These are phyloP conservation scores for Ormosia semicastrata DNA, from an alignment of 306 rosid species.

Conservation along the genomic window DNA sequence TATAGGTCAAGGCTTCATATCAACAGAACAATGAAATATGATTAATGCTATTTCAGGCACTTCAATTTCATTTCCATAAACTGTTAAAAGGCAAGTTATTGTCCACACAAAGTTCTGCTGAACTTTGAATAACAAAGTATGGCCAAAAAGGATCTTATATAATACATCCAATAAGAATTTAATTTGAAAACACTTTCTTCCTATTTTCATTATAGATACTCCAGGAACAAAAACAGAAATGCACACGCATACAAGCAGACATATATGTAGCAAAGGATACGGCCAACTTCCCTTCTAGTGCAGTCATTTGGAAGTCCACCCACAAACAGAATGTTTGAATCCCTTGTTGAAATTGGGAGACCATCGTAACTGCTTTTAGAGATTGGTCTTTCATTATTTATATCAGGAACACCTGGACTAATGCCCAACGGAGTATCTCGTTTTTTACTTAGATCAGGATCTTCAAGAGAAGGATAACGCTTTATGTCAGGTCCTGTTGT, in stretches of 20 bases:
- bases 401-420: conserved; percentile 37
- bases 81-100: conserved; percentile 1
- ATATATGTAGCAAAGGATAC: conserved; percentile 61
- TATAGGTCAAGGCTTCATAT: conserved; percentile 51
- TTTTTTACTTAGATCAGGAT: conserved; percentile 30
- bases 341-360: conserved; percentile 33
- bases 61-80: conserved; percentile 20
- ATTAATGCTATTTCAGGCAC: conserved; percentile 11
- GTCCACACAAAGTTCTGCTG: neutral
- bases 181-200: neutral
- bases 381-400: conserved; percentile 37
- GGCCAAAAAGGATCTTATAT: neutral
- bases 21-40: conserved; percentile 24
- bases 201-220: neutral
- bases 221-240: neutral
- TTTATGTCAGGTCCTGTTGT: conserved; percentile 21
- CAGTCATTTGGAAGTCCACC: conserved; percentile 76
- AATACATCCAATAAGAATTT: neutral
- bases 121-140: neutral
- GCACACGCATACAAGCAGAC: conserved; percentile 4
- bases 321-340: conserved; percentile 69
- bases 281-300: conserved; percentile 90
- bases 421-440: conserved; percentile 36
- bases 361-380: conserved; percentile 38
- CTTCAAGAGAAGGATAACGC: conserved; percentile 43